Evolutionary conservation across 192 early-diverging fungal genomes (phyloP).

Genomic region (Backusella luteola): DNA sequence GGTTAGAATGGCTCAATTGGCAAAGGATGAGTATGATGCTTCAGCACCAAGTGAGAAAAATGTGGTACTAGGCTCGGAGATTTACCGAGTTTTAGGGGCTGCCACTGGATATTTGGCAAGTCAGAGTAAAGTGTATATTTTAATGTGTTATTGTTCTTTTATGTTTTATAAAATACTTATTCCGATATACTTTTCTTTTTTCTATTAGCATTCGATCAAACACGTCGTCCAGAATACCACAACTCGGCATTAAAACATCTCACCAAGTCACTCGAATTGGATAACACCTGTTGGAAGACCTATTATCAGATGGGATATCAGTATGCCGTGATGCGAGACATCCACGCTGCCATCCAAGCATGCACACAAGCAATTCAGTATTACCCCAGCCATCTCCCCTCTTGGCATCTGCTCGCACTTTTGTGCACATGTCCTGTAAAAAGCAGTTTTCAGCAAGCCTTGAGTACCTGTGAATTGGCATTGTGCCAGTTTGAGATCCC

Average conservation of each 20-base stretch:
- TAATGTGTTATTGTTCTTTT: neutral
- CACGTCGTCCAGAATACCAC: constrained; percentile 61
- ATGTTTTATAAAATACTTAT: neutral
- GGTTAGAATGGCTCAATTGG: constrained; percentile 32
- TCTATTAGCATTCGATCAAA: constrained; percentile 54
- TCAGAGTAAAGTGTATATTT: constrained; percentile 34
- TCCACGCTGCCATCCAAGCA: constrained; percentile 48
- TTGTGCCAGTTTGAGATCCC: constrained; percentile 43
- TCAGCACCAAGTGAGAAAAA: neutral
- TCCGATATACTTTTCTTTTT: neutral
- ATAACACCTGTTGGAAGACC: constrained; percentile 48
- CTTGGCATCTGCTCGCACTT: constrained; percentile 73
- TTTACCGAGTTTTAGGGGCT: constrained; percentile 32
- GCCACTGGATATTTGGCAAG: constrained; percentile 37
- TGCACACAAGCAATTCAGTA: constrained; percentile 54
- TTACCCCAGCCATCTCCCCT: constrained; percentile 54
- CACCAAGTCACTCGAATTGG: constrained; percentile 47
- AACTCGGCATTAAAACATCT: constrained; percentile 54
- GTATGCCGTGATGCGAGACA: constrained; percentile 65
- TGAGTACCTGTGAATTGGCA: constrained; percentile 62
- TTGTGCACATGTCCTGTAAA: constrained; percentile 57
- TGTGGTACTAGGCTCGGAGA: constrained; percentile 10
- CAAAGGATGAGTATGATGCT: neutral
- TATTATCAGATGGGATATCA: constrained; percentile 69
- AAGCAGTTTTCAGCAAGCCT: constrained; percentile 61